Base-by-base conservation (phyloP, 2,329 filamentous ascomycete genomes). In the Periconia digitata region DNA sequence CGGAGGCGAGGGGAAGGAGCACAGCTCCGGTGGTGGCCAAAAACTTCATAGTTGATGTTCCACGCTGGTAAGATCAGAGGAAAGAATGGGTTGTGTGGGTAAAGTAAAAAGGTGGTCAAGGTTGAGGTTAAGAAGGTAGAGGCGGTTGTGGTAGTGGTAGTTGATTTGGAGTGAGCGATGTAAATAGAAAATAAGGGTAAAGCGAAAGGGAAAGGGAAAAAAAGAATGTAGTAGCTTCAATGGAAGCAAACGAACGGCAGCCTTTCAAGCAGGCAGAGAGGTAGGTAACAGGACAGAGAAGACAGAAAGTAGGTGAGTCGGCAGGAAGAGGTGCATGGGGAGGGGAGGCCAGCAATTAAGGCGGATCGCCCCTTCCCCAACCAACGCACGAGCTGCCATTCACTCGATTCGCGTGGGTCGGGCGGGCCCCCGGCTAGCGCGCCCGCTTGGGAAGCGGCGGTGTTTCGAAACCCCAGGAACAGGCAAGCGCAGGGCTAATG, bases 21-120 rank as follows among this genome's bases (percentile, higher is more conserved):
- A 59, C 67, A 58, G 67, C 67, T 69, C 67, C 65, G 29, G 58
- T 16, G 40, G 59, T 55, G 49, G 62, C 52, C 44, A 60, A 61
- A 45, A 64, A 63, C 55, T 57, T 66, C 67, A 70, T 71, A 48
- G 16, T 65, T 55, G 46, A 47, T 32, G 12, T 10, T 32, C 27
- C 3, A 5, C 10, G 10, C 10, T 32, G 12, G 27, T 32, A 12
- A 15, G 44, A 49, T 50, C 42, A 48, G 46, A 24, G 40, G 50
- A 44, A 57, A 53, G 47, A 45, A 53, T 57, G 51, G 39, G n/a
- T n/a, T 12, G 27, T 10, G 27, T 5, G 12, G 12, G 27, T 32
- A 12, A 7, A 10, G 27, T 15, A 32, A 32, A 15, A 13, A 32
- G 27, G 27, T 32, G 24, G 24, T 27, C 50, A 59, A 47, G 46